phyloP scores from a whole-genome alignment of 768 basidiomycete species.

The Gloeopeniophorella convolvens region DNA sequence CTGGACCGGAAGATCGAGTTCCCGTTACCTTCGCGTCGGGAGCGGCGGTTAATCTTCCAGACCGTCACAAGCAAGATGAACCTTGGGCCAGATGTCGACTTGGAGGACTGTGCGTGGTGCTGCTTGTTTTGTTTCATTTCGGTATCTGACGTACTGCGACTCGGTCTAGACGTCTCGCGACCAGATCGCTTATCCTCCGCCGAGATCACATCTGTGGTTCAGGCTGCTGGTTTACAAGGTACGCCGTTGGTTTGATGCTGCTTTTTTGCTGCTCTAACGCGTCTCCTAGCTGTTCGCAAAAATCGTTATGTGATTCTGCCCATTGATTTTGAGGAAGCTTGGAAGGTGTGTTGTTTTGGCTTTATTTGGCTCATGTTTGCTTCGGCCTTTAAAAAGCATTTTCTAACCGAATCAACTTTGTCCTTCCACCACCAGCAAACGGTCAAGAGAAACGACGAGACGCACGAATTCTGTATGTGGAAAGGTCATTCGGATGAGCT shows the following conservation, averaged over 20 bases:
- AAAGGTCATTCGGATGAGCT: background rate
- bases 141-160: background rate
- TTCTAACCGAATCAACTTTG: background rate
- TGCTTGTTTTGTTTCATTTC: background rate
- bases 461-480: conserved; percentile 85
- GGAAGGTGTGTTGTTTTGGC: conserved; percentile 84
- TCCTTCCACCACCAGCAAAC: conserved; percentile 58
- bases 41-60: conserved; percentile 97
- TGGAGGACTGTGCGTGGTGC: conserved; percentile 83
- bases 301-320: conserved; percentile 97
- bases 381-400: conserved; percentile 28
- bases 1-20: conserved; percentile 99
- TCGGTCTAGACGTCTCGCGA: conserved; percentile 80
- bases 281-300: conserved; percentile 80
- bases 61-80: conserved; percentile 98
- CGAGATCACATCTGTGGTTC: conserved; percentile 91
- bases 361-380: conserved; percentile 34
- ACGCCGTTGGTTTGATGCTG: background rate
- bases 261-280: background rate
- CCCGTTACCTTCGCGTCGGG: conserved; percentile 87
- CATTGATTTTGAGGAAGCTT: conserved; percentile 97
- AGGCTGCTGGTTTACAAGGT: conserved; percentile 97
- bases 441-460: conserved; percentile 94
- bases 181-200: conserved; percentile 95
- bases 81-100: conserved; percentile 91